These are phyloP conservation scores for Atractiella rhizophila DNA, from an alignment of 768 basidiomycete genomes.

Conservation along the genomic window DNA sequence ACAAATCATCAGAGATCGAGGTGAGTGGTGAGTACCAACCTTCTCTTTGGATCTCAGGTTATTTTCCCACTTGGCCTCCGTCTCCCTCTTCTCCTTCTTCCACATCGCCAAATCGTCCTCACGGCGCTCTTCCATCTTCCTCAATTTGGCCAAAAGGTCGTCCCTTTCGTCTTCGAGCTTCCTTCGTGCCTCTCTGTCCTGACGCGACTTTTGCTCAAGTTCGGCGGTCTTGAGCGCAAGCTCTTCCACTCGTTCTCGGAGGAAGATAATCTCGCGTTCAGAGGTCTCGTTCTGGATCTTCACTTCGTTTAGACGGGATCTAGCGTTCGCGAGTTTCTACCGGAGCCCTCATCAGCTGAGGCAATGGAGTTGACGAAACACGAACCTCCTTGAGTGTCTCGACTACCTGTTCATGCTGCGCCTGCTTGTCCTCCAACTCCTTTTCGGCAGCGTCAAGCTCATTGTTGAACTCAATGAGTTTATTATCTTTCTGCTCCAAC, in stretches of 20 bases:
- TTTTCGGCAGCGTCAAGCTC: conserved; percentile 27
- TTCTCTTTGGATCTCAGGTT: no score
- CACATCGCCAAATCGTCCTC: conserved; percentile 32
- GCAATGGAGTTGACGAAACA: conserved; percentile 10
- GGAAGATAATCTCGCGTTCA: conserved; percentile 35
- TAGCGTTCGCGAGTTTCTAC: conserved; percentile 48
- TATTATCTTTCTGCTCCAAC: conserved; percentile 30
- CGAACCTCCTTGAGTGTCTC: conserved; percentile 56
- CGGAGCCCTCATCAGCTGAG: no score
- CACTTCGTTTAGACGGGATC: conserved; percentile 40
- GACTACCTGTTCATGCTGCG: conserved; percentile 44
- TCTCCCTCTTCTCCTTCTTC: conserved; percentile 13
- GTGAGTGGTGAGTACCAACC: no score
- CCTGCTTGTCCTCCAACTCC: conserved; percentile 31
- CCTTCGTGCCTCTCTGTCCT: conserved; percentile 31
- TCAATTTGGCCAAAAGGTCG: conserved; percentile 23
- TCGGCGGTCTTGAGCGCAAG: conserved; percentile 29
- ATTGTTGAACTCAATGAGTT: conserved; percentile 27
- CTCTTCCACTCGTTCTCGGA: conserved; percentile 49
- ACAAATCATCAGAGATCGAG: no score
- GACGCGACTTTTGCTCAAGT: conserved; percentile 48
- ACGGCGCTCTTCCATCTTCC: conserved; percentile 45
- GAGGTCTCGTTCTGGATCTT: conserved; percentile 38
- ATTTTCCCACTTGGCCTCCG: no score
- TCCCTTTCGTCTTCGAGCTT: conserved; percentile 20